A percentile compares a stretch with the other conserved stretches of the same genome.
These are phyloP conservation scores for Moesziomyces parantarcticus DNA, from an alignment of 1,284 basidiomycete genomes.

Conservation along the genomic window DNA sequence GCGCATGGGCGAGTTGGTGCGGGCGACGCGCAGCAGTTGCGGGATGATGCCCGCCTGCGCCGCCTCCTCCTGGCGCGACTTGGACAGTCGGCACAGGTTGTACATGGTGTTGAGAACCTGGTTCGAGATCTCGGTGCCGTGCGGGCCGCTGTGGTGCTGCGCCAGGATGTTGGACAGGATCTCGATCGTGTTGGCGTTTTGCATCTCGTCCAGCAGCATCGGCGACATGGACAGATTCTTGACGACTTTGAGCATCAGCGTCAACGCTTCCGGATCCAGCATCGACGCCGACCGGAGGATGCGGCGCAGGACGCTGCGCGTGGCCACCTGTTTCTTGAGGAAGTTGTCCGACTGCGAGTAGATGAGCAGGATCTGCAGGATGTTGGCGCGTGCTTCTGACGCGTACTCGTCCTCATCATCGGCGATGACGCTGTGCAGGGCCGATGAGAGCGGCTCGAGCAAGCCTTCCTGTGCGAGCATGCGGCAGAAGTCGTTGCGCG, in stretches of 20 bases:
- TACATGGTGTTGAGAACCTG: conserved; percentile 65
- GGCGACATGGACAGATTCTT: conserved; percentile 91
- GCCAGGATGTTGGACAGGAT: conserved; percentile 85
- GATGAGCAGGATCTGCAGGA: conserved; percentile 87
- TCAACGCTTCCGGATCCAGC: conserved; percentile 80
- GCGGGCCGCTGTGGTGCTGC: conserved; percentile 80
- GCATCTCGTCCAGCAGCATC: conserved; percentile 86
- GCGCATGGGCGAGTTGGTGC: conserved; percentile 87
- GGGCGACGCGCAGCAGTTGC: conserved; percentile 85
- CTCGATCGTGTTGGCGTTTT: conserved; percentile 95
- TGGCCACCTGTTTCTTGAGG: conserved; percentile 88
- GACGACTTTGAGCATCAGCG: conserved; percentile 90
- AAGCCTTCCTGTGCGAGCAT: conserved; percentile 97
- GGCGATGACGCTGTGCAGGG: conserved; percentile 85
- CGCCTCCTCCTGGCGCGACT: conserved; percentile 84
- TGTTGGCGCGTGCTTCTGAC: conserved; percentile 83
- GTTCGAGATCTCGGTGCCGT: conserved; percentile 75
- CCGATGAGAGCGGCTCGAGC: conserved; percentile 88
- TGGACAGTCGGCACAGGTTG: conserved; percentile 61
- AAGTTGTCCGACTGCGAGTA: conserved; percentile 94
- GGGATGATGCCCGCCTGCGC: conserved; percentile 94
- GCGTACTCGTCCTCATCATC: conserved; percentile 73
- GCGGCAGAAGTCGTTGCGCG: conserved; percentile 96
- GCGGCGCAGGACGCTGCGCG: conserved; percentile 88
- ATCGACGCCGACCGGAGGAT: conserved; percentile 67